Conservation (phyloP, 352 stramenopile genomes). For the Aphanomyces cochlioides region DNA sequence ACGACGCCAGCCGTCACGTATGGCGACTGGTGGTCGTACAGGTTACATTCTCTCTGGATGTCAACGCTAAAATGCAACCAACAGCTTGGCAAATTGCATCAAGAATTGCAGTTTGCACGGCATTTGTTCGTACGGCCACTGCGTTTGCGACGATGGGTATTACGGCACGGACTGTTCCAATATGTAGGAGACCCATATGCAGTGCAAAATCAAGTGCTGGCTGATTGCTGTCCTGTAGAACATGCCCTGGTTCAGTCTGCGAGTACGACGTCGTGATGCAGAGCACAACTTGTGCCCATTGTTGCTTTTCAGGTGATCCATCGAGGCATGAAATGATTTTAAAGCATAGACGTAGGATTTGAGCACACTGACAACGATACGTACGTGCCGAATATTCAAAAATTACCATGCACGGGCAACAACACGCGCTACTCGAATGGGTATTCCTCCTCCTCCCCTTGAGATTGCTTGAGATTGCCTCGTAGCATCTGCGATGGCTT, state of each 20-base stretch:
- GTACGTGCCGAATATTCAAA: constrained; percentile 88
- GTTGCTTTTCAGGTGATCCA: constrained; percentile 87
- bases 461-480: not conserved
- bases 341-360: constrained; percentile 35
- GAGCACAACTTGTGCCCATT: constrained; percentile 89
- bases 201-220: not conserved
- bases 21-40: constrained; percentile 88
- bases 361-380: constrained; percentile 83
- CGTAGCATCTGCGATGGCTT: constrained; percentile 92
- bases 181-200: constrained; percentile 42
- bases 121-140: constrained; percentile 89
- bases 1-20: constrained; percentile 60
- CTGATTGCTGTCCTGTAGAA: constrained; percentile 20
- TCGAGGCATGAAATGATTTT: constrained; percentile 20
- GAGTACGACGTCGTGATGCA: constrained; percentile 84
- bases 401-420: constrained; percentile 77
- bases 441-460: not conserved
- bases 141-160: constrained; percentile 92
- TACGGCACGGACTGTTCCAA: constrained; percentile 97
- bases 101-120: constrained; percentile 93
- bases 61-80: too few relatives aligned
- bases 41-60: not conserved
- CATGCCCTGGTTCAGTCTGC: constrained; percentile 92
- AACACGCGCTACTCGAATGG: constrained; percentile 90
- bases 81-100: constrained; percentile 66